Percentiles rank a stretch among this genome's conserved stretches.
phyloP scores from a whole-genome alignment of 371 early-diverging fungal species.

The Lichtheimia ramosa region DNA sequence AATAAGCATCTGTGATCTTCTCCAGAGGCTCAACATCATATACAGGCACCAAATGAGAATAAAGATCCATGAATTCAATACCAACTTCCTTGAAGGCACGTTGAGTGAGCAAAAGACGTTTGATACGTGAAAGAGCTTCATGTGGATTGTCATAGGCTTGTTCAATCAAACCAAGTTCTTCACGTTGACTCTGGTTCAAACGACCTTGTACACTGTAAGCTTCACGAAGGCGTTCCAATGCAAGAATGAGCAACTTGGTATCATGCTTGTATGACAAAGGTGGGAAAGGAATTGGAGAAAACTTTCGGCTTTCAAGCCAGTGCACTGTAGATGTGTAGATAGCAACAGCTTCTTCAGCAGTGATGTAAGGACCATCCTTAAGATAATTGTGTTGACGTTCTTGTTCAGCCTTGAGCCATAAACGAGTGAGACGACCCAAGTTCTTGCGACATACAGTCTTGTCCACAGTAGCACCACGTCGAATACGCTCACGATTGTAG shows the following conservation, averaged over 20 bases:
- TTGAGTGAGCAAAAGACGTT: conserved; percentile 95
- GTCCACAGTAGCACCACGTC: conserved; percentile 98
- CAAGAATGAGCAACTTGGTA: conserved; percentile 93
- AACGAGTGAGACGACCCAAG: conserved; percentile 96
- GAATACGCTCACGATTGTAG: conserved; percentile 98
- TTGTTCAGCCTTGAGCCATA: conserved; percentile 99
- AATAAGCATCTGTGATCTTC: conserved; percentile 98
- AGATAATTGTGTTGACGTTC: conserved; percentile 98
- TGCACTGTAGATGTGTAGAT: conserved; percentile 97
- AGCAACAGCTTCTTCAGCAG: conserved; percentile 96
- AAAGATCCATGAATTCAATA: conserved; percentile 98
- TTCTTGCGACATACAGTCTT: conserved; percentile 98
- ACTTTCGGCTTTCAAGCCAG: conserved; percentile 97
- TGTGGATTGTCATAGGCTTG: conserved; percentile 98
- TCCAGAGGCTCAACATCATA: conserved; percentile 98
- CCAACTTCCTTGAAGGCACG: conserved; percentile 99
- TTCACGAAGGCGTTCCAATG: conserved; percentile 95
- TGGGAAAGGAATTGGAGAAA: conserved; percentile 98
- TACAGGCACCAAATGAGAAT: conserved; percentile 93
- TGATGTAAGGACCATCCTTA: conserved; percentile 97
- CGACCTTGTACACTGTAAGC: conserved; percentile 96
- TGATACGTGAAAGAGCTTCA: conserved; percentile 92
- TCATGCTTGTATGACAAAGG: conserved; percentile 99
- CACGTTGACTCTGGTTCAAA: conserved; percentile 94
- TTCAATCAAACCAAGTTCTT: conserved; percentile 96